phyloP scores from a whole-genome alignment of 2,329 filamentous ascomycete genomes.

The Aspergillus piperis region DNA sequence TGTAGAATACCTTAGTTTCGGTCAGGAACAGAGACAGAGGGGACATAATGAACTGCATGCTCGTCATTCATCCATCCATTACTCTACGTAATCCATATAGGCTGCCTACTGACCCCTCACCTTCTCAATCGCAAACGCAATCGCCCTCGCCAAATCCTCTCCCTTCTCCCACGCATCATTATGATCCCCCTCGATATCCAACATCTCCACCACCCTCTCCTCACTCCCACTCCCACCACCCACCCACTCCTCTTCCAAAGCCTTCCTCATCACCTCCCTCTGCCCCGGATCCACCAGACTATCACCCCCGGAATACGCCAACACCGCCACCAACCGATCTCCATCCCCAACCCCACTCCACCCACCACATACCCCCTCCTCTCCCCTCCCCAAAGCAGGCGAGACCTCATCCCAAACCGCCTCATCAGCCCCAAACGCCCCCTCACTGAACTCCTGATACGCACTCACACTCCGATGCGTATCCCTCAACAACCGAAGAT shows the following conservation, averaged over 20 bases:
- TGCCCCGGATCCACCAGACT: conserved; percentile 44
- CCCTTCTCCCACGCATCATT: conserved; percentile 47
- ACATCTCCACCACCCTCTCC: conserved; percentile 42
- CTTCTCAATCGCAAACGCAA: conserved; percentile 35
- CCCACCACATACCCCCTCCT: conserved; percentile 29
- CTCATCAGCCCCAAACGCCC: conserved; percentile 45
- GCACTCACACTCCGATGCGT: conserved; percentile 32
- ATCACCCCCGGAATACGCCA: conserved; percentile 47
- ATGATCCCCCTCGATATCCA: conserved; percentile 42
- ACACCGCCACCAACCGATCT: conserved; percentile 32
- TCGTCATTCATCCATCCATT: neutral
- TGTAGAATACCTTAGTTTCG: neutral
- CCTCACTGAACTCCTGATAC: conserved; percentile 44
- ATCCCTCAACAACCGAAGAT: conserved; percentile 41
- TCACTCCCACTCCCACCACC: conserved; percentile 10
- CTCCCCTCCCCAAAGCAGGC: conserved; percentile 36
- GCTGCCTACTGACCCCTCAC: conserved; percentile 18
- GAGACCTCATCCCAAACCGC: conserved; percentile 42
- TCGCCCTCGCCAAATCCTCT: conserved; percentile 41
- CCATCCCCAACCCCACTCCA: conserved; percentile 25
- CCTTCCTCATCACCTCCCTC: conserved; percentile 49
- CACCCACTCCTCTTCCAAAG: conserved; percentile 52
- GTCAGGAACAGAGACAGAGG: neutral
- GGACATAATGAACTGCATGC: conserved; percentile 1
- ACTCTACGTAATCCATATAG: neutral